Base-by-base conservation (phyloP, 164 flowering plant species). In the Magnolia kwangsiensis region DNA sequence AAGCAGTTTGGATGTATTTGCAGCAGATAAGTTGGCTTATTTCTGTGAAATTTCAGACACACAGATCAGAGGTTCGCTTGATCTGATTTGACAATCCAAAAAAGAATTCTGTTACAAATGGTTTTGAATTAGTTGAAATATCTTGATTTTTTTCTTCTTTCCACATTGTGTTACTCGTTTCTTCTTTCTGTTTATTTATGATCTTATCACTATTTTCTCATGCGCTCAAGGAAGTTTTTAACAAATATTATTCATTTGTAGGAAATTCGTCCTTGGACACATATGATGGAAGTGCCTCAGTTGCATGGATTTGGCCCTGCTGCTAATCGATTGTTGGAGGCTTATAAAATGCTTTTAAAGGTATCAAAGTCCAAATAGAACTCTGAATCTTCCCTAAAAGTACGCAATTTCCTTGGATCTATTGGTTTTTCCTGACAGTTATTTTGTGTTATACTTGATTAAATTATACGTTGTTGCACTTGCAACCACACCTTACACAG, bases 291-390 rank as follows among this genome's bases (percentile, higher is more conserved):
- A 83, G 98, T 94, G 9, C 99, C 99, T 7, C 98, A 96, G 80
- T 90, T 96, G 78, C 99, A 93, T 86, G 99, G 99, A 64, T 96
- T 96, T 90, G 99, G 98, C 16, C 99, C 99, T 75, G 98, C 98
- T 78, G 98, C 99, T 74, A 89, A 93, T 80, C 93, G 93, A 67
- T 83, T 96, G 81, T 78, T 96, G 81, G 99, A 95, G 82, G 98
- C 99, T 74, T 95, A 95, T 82, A 92, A 95, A 78, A 91, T 89
- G 92, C 96, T 95, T 72, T 78, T 90, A 81, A 95, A 95, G 98
- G 98, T 93, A 88, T 29, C 16, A 2, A 7, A 3, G 45, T 37
- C 45, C 61, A 55, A 55, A 11, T 55, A 11, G 61, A 55, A 55
- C 61, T 55, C 16, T 55, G 61, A 11, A 55, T 55, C 18, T 55